Evolutionary conservation across 129 eudicot species (phyloP), one percentile per base, ranked within the genome.

Genomic region (Tagetes patula): DNA sequence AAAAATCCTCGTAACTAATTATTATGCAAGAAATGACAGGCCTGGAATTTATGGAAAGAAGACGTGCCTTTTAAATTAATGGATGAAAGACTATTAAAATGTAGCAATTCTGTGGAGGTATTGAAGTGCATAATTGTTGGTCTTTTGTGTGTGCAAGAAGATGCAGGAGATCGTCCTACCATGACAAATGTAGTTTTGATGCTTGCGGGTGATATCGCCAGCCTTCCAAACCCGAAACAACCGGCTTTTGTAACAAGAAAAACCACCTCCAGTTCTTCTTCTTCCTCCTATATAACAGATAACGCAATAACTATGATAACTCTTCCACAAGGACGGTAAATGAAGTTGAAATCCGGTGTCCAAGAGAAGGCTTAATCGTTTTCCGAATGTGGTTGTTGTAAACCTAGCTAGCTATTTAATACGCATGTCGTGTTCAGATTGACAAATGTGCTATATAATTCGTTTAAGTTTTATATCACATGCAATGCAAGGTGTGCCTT

Each of bases 91-190:
- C 63, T 84, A 27, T 42, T 33, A 33, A 83, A 82, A 72, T 69
- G 76, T 8, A 67, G 72, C 56, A 76, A 50, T 13, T 65, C 69
- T 3, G 69, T 32, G 20, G 72, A 85, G 73, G 80, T 79, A 32
- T 75, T 76, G 43, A 71, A 85, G 80, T 77, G 86, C 85, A 78
- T 85, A 66, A 47, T 38, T 5, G 30, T 82, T 54, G 82, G 80
- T 40, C 84, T 82, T 30, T 67, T 82, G 65, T 85, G 84, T 47
- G 84, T 85, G 65, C 80, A 82, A 60, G 85, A 77, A 58, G 85
- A 84, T 37, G 83, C 85, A 0, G 49, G 75, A 42, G 83, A 84
- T 71, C 85, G 85, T 34, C 88, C 88, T 50, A 59, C 63, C 38
- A 81, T 84, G 83, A 74, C 82, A 6, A 84, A 77, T 47, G 83